Percentiles rank a stretch among this genome's conserved stretches.
These are phyloP conservation scores for Chara braunii DNA, from an alignment of 139 green algal genomes.

Conservation along the genomic window DNA sequence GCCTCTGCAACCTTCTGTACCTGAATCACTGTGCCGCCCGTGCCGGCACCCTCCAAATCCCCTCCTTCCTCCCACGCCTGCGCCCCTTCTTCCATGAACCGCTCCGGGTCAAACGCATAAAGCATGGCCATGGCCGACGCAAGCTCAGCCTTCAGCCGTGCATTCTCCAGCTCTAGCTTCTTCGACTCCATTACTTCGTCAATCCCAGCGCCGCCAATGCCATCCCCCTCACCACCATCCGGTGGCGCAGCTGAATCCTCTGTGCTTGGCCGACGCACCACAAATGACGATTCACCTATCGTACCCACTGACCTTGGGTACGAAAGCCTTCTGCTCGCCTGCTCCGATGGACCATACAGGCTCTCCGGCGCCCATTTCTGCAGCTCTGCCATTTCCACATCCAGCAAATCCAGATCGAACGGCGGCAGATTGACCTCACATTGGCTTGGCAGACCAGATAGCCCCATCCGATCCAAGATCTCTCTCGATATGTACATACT, in stretches of 20 bases:
- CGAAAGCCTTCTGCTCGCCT: background rate
- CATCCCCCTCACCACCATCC: slow-evolving; percentile 3
- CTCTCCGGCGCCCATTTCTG: slow-evolving; percentile 4
- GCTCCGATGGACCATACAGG: background rate
- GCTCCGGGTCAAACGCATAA: slow-evolving; percentile 3
- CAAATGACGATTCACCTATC: no score
- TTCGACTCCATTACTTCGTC: slow-evolving; percentile 4
- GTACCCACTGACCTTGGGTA: no score
- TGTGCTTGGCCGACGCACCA: no score
- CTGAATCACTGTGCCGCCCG: background rate
- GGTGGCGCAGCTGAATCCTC: background rate
- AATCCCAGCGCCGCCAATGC: background rate
- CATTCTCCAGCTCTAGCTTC: slow-evolving; percentile 30
- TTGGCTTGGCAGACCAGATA: slow-evolving; percentile 53
- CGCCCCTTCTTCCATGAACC: background rate
- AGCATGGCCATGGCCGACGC: slow-evolving; percentile 19
- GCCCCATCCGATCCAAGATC: slow-evolving; percentile 58
- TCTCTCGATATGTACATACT: slow-evolving; percentile 42
- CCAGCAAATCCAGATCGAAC: slow-evolving; percentile 29
- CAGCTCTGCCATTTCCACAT: slow-evolving; percentile 20
- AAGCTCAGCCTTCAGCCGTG: slow-evolving; percentile 20
- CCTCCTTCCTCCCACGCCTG: background rate
- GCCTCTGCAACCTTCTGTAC: slow-evolving; percentile 7
- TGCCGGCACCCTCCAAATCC: background rate
- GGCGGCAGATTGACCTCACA: slow-evolving; percentile 53